Base-by-base conservation (phyloP, 2,329 filamentous ascomycete genomes). In the Aspergillus melleus region DNA sequence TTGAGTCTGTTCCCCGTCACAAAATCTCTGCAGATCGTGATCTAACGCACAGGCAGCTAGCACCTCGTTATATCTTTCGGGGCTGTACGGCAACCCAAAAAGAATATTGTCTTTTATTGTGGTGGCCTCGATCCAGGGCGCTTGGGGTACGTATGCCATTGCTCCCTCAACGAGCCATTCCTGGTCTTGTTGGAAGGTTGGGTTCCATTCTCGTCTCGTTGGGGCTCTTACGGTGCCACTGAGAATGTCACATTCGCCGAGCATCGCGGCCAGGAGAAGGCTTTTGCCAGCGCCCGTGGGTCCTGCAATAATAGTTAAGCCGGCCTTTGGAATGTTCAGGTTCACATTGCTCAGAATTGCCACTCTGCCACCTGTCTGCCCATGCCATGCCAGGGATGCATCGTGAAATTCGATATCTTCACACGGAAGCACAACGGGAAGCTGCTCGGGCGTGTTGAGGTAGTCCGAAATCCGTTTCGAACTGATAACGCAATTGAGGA, bases 251-350 rank as follows among this genome's bases (percentile, higher is more conserved):
- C 86, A 86, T 74, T 94, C 91, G 2, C 90, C 90, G 4, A 94
- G 82, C 26, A 94, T 86, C 0, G 90, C 84, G 1, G 89, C 84
- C 6, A 95, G 80, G 63, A 95, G 77, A 44, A 94, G 76, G 72
- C 88, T 91, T 77, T 94, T 94, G 16, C 91, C 91, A 9, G 87
- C 87, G 0, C 91, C 90, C 0, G 90, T 94, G 70, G 88, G 88
- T 0, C 90, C 90, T 3, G 89, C 90, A 36, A 94, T 86, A 14
- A 93, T 84, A 20, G 86, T 92, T 9, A 95, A 77, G 66, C 90
- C 87, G 19, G 86, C 84, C 16, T 80, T 74, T 0, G 90, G 90
- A 66, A 94, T 91, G 1, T 81, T 81, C 11, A 92, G 70, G 63
- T 84, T 86, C 52, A 93, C 67, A 65, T 89, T 81, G 55, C 84